Percentiles rank a stretch among this genome's conserved stretches.
Conservation (phyloP, 352 stramenopile species). For the Stephanocyclus meneghinianus region DNA sequence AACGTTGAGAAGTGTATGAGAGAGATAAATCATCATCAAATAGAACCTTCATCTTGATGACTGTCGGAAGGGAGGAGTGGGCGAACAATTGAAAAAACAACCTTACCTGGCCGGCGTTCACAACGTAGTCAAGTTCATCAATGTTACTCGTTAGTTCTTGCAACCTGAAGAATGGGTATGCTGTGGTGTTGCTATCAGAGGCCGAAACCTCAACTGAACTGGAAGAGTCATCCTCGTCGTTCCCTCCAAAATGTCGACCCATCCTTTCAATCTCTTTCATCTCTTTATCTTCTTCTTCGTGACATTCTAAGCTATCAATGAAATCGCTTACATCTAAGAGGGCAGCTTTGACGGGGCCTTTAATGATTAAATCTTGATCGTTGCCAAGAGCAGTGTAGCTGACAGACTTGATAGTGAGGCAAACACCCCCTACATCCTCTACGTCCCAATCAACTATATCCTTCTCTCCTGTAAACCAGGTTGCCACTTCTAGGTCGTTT, state of each 20-base stretch:
- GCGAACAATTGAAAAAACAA: no score
- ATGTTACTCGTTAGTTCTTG: conserved; percentile 45
- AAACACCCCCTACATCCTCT: conserved; percentile 32
- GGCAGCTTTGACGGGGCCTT: conserved; percentile 54
- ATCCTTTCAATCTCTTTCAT: conserved; percentile 32
- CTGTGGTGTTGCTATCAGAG: neutral
- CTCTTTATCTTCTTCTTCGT: conserved; percentile 18
- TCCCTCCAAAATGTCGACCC: conserved; percentile 12
- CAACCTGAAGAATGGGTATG: conserved; percentile 38
- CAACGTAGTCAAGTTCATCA: conserved; percentile 48
- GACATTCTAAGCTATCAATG: conserved; percentile 17
- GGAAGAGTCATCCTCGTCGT: neutral
- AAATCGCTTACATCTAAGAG: conserved; percentile 55
- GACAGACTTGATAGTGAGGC: conserved; percentile 46
- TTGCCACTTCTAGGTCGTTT: conserved; percentile 39
- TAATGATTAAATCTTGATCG: conserved; percentile 49
- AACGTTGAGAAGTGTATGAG: no score
- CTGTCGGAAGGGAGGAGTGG: no score
- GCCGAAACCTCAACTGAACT: neutral
- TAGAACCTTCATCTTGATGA: no score
- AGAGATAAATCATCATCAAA: no score
- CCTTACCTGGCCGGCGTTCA: conserved; percentile 28
- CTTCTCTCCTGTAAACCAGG: conserved; percentile 49
- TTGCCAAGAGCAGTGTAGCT: conserved; percentile 40
- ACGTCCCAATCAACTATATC: conserved; percentile 17